Evolutionary conservation across 2,329 filamentous ascomycete genomes (phyloP).

Genomic region (Colletotrichum spinosum): DNA sequence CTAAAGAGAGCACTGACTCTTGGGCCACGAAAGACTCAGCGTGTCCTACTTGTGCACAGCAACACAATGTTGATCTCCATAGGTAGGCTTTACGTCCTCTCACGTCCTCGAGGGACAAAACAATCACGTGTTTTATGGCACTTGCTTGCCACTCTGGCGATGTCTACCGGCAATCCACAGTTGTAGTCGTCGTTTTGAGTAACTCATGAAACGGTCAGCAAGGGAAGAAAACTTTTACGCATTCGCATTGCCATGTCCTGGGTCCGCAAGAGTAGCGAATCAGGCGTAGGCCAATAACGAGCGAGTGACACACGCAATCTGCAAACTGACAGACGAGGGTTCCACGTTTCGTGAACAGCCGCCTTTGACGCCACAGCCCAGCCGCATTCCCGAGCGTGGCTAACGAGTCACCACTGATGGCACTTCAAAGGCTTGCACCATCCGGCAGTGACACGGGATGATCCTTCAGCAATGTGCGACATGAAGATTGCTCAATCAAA

Average conservation of each 20-base stretch:
- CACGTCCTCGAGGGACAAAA: conserved; percentile 14
- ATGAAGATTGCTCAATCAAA: background rate
- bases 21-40: conserved; percentile 8
- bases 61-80: background rate
- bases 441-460: background rate
- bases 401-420: background rate
- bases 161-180: conserved; percentile 9
- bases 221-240: conserved; percentile 24
- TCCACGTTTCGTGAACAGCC: conserved; percentile 12
- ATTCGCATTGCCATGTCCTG: conserved; percentile 14
- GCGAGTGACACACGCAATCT: conserved; percentile 11
- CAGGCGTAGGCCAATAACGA: conserved; percentile 25
- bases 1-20: conserved; percentile 7
- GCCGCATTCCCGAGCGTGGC: conserved; percentile 8
- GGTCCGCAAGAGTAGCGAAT: conserved; percentile 29
- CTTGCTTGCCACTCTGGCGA: conserved; percentile 13
- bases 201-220: conserved; percentile 1
- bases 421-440: too few species aligned
- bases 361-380: conserved; percentile 14
- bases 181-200: background rate
- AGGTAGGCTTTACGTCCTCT: background rate
- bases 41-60: background rate
- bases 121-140: background rate
- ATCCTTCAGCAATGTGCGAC: too few species aligned
- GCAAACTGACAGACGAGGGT: conserved; percentile 16